Evolutionary conservation across 129 eudicot genomes (phyloP).

Genomic region (Saussurea involucrata): DNA sequence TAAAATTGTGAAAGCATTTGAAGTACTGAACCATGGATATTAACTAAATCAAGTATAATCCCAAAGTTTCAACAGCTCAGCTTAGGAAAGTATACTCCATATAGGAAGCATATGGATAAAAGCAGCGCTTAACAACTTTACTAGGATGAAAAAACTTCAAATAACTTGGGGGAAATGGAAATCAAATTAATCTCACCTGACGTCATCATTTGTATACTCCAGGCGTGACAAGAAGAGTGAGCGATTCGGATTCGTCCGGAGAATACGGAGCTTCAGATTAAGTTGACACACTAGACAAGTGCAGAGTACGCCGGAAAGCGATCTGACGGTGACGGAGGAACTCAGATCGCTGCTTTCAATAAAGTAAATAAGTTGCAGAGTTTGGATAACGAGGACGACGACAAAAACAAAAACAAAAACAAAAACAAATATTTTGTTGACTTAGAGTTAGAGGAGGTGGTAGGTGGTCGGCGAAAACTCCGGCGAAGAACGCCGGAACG

Average conservation of each 20-base stretch:
- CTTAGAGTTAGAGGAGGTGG: not conserved
- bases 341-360: slow-evolving; percentile 10
- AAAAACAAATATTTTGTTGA: not conserved
- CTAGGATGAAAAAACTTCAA: not conserved
- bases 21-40: not conserved
- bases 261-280: not conserved
- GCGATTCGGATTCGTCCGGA: not conserved
- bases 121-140: slow-evolving; percentile 3
- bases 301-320: slow-evolving; percentile 10
- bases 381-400: not conserved
- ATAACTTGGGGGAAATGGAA: not conserved
- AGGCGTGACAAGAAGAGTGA: not conserved
- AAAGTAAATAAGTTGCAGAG: not conserved
- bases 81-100: not conserved
- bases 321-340: slow-evolving; percentile 14
- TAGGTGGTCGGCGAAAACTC: slow-evolving; percentile 12
- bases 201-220: slow-evolving; percentile 24
- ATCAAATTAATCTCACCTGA: slow-evolving; percentile 27
- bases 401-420: not conserved
- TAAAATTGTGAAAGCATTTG: not conserved
- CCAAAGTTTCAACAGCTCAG: slow-evolving; percentile 2
- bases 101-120: not conserved
- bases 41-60: not conserved
- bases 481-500: slow-evolving; percentile 14
- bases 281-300: not conserved